A percentile compares a stretch with the other conserved stretches of the same genome.
Evolutionary conservation across 1,284 basidiomycete species (phyloP).

Genomic region (Leccinum brunneo-olivaceum): DNA sequence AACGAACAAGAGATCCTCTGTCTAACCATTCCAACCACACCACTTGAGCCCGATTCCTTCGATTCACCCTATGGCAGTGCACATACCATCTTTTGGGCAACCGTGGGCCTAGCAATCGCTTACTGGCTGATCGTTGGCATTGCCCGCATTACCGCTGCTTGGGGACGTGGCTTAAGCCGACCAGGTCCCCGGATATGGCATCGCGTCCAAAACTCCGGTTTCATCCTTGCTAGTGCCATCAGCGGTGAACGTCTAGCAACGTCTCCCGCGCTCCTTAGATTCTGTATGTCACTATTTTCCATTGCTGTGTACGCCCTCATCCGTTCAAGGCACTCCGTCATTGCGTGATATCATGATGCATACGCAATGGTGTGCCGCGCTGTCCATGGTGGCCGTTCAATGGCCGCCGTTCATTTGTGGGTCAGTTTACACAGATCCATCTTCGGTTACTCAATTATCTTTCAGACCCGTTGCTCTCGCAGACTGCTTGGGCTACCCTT

Average conservation of each 20-base stretch:
- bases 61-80: slow-evolving; percentile 68
- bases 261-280: slow-evolving; percentile 82
- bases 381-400: slow-evolving; percentile 89
- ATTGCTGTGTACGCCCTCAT: slow-evolving; percentile 13
- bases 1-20: slow-evolving; percentile 76
- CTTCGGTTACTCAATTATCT: slow-evolving; percentile 14
- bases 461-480: slow-evolving; percentile 78
- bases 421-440: slow-evolving; percentile 25
- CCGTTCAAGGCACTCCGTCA: slow-evolving; percentile 74
- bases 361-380: slow-evolving; percentile 81
- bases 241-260: slow-evolving; percentile 84
- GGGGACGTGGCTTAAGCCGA: slow-evolving; percentile 62
- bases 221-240: slow-evolving; percentile 86
- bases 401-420: slow-evolving; percentile 91
- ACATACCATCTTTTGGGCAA: slow-evolving; percentile 75
- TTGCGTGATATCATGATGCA: slow-evolving; percentile 90
- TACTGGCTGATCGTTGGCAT: slow-evolving; percentile 79
- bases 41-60: slow-evolving; percentile 52
- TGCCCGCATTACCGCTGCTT: slow-evolving; percentile 79
- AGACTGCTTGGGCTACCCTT: slow-evolving; percentile 84
- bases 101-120: slow-evolving; percentile 67
- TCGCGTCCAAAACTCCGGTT: slow-evolving; percentile 72
- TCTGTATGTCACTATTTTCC: slow-evolving; percentile 50
- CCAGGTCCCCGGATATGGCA: slow-evolving; percentile 58
- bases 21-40: slow-evolving; percentile 73